phyloP scores from a whole-genome alignment of 139 green algal genomes.

The Zygnema cylindricum region DNA sequence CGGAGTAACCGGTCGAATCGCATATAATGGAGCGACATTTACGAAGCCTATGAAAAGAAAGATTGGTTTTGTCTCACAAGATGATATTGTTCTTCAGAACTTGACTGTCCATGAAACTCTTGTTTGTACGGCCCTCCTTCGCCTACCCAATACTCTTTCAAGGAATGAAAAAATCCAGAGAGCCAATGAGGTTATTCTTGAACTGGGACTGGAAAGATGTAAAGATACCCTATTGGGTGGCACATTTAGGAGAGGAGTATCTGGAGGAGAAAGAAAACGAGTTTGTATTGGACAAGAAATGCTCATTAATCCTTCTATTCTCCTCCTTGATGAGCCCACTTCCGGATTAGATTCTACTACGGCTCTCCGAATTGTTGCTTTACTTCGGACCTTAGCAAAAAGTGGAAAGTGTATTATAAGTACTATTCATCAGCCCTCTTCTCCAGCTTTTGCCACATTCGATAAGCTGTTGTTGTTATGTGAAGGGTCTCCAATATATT shows the following conservation, averaged over 20 bases:
- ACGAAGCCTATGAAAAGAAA: conserved; percentile 31
- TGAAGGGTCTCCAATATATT: conserved; percentile 65
- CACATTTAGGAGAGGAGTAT: conserved; percentile 82
- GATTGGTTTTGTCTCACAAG: conserved; percentile 72
- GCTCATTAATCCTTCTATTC: conserved; percentile 88
- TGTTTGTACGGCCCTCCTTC: conserved; percentile 70
- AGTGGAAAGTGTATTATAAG: conserved; percentile 72
- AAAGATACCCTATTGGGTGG: conserved; percentile 90
- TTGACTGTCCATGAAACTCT: conserved; percentile 79
- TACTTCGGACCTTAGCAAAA: conserved; percentile 61
- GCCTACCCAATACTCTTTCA: conserved; percentile 61
- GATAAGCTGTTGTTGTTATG: conserved; percentile 80
- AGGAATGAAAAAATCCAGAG: conserved; percentile 26
- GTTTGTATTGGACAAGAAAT: conserved; percentile 89
- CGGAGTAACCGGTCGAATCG: conserved; percentile 45
- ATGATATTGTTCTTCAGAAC: conserved; percentile 73
- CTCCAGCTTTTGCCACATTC: conserved; percentile 79
- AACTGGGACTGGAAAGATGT: conserved; percentile 68
- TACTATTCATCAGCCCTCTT: conserved; percentile 84
- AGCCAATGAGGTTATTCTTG: conserved; percentile 23
- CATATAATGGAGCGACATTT: conserved; percentile 17
- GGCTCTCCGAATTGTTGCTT: conserved; percentile 82
- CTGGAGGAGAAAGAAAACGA: conserved; percentile 92
- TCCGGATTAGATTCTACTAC: conserved; percentile 90
- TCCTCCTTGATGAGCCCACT: conserved; percentile 86